Base-by-base conservation (phyloP, 2,329 filamentous ascomycete genomes). In the Arthrocladium fulminans region DNA sequence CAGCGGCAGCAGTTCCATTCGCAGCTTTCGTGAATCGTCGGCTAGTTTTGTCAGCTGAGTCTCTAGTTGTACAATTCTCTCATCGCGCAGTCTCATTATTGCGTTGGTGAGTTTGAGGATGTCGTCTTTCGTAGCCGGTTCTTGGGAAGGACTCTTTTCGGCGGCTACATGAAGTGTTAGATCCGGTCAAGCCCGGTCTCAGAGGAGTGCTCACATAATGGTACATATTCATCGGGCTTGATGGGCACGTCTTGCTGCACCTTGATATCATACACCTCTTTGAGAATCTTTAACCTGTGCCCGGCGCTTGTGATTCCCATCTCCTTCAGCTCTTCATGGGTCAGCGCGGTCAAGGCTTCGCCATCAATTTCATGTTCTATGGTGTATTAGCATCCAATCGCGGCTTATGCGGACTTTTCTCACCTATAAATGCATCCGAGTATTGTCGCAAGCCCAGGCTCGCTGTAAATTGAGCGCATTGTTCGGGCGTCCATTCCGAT, bases 251-350 rank as follows among this genome's bases (percentile, higher is more conserved):
- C 88, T 62, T 96, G 89, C 55, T 88, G 88, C 65, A 90, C 84
- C 71, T 98, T 98, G 62, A 92, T 83, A 62, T 97, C 89, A 69
- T 96, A 97, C 47, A 97, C 88, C 60, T 83, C 89, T 71, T 96
- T 97, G 50, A 98, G 76, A 50, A 98, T 94, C 19, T 88, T 94
- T 60, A 98, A 74, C 51, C 92, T 83, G 70, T 98, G 92, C 34
- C 92, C 92, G 41, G 96, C 88, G 68, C 90, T 97, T 54, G 75
- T 74, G 55, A 98, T 86, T 41, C 89, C 89, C 82, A 97, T 90
- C 63, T 94, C 88, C 68, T 94, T 95, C 59, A 98, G 73, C 64
- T 97, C 90, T 49, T 94, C 86, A 64, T 97, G 92, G 54, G 86
- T 84, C 54, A 98, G 72, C 34, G 87, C 87, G 49, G 95, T 80